Evolutionary conservation across 169 alveolate species (phyloP), one percentile per base, ranked within the genome.

Genomic region (Plasmodium berghei): DNA sequence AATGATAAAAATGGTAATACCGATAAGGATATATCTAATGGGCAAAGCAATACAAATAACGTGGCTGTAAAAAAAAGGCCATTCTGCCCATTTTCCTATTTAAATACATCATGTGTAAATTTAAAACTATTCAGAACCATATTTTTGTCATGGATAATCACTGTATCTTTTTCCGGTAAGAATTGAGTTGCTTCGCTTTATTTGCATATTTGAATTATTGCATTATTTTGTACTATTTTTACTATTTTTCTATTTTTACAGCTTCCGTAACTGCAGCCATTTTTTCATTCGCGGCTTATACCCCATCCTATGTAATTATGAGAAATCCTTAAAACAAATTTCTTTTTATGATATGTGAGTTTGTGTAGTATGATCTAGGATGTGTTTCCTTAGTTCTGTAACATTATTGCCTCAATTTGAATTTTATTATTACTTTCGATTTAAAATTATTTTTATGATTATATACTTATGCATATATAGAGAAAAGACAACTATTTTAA

Each of bases 131-230:
- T 85, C 71, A 67, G 91, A 63, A 85, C 91, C 40, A 59, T 85
- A 3, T 85, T 85, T 34, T 55, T 85, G 14, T 85, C 91, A 3
- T 85, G 91, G 91, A 85, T 85, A 5, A 59, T 85, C n/a, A 85
- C 91, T 1, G 91, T 85, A n/a, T 26, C 70, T 14, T 85, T 85
- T 85, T 85, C 91, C 46, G 91, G 91, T 85, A 46, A 66, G n/a
- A 5, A 22, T 22, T 22, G 26, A 22, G n/a, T n/a, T n/a, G n/a
- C n/a, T n/a, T n/a, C 26, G 26, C 26, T 1, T 1, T 22, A 22
- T 22, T 22, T 22, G 26, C 26, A 22, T 1, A 22, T 1, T 0
- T 22, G 0, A 0, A 22, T 1, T 22, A 22, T 22, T 22, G 26
- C 26, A 22, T 1, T 1, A 22, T 1, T 22, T 22, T 22, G n/a